Evolutionary conservation across 169 alveolate genomes (phyloP), one percentile per base, ranked within the genome.

Genomic region (Plasmodium ovale): DNA sequence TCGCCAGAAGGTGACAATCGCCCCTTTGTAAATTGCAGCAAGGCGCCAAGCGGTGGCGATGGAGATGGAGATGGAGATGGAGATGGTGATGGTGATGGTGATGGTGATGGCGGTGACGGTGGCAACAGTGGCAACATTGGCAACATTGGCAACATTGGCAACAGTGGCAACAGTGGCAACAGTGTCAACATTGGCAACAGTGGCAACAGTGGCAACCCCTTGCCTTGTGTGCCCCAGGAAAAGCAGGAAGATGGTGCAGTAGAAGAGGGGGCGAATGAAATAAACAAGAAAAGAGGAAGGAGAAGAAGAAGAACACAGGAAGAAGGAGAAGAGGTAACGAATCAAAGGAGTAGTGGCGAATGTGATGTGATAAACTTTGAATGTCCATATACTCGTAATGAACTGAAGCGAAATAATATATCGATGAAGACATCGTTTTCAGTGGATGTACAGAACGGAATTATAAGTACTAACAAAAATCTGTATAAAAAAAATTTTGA

Each of bases 401-500:
- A 77, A 27, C 44, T 77, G 44, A 77, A 77, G 21, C 25, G 37
- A 9, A 74, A 60, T 27, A 64, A 60, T 68, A 77, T 68, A 16
- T 44, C 71, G 10, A 77, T 65, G 77, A 77, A 68, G n/a, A 77
- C 65, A 14, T 62, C 35, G 31, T 60, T 47, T 51, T 44, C 39
- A 33, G 53, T 47, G 12, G 79, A 42, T 60, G 27, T 54, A 16
- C 49, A 67, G 37, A 77, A 77, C 10, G 88, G 88, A 16, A 31
- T 77, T 27, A 49, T 77, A 44, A 77, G 77, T 14, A 77, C 88
- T n/a, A 77, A 77, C 56, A 77, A 77, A 39, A 27, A 35, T n/a
- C 29, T 29, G 35, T 77, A 77, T 67, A 56, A 44, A 35, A 27
- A 29, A 53, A 27, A 77, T 19, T 60, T 42, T 3, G 37, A 47